A percentile compares a stretch with the other conserved stretches of the same genome.
Conservation (phyloP, 371 early-diverging fungal genomes). For the Smittium culicis region DNA sequence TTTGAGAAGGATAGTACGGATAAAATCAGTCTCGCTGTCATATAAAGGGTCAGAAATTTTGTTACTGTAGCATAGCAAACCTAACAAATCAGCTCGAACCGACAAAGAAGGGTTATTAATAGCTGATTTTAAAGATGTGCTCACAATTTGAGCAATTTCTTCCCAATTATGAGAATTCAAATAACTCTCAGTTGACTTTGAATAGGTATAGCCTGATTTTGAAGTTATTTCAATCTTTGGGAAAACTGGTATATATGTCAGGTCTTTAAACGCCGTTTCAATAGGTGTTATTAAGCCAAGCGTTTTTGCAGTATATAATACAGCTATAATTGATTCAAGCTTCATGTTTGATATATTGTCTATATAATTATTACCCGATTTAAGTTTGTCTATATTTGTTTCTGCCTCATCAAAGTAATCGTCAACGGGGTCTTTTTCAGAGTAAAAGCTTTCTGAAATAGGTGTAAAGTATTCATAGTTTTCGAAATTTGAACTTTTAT, state of each 20-base stretch:
- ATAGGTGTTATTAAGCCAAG: neutral
- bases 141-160: neutral
- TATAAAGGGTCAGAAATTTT: slow-evolving; percentile 47
- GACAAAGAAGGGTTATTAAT: slow-evolving; percentile 55
- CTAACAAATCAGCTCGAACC: slow-evolving; percentile 67
- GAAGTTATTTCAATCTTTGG: neutral
- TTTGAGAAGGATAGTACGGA: slow-evolving; percentile 44
- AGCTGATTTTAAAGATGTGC: slow-evolving; percentile 14
- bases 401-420: neutral
- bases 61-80: slow-evolving; percentile 60
- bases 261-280: neutral
- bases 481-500: too few species aligned
- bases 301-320: neutral
- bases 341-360: neutral
- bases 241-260: neutral
- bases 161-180: neutral
- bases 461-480: too few species aligned
- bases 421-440: neutral
- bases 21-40: slow-evolving; percentile 38
- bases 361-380: neutral
- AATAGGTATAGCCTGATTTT: too few species aligned
- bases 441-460: neutral
- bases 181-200: too few species aligned
- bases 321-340: neutral
- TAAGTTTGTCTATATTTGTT: neutral